phyloP scores from a whole-genome alignment of 2,329 filamentous ascomycete species.

The Juglanconis sp. region DNA sequence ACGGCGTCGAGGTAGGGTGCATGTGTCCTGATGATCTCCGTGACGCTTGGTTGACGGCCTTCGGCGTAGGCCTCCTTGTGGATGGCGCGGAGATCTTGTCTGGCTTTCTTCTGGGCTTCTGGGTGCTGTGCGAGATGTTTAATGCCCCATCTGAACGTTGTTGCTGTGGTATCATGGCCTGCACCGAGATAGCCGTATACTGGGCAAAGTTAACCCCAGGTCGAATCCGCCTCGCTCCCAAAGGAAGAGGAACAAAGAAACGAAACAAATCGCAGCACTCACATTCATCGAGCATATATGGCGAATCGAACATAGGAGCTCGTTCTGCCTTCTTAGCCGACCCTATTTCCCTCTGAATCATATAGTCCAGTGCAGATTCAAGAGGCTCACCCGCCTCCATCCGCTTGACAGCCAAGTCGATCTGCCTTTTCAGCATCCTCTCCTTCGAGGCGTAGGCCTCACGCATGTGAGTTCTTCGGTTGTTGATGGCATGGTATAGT shows the following conservation, averaged over 20 bases:
- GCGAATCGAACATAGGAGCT: conserved; percentile 27
- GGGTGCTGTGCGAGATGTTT: conserved; percentile 27
- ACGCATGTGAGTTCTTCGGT: neutral
- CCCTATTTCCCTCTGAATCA: conserved; percentile 31
- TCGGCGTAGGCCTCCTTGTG: conserved; percentile 18
- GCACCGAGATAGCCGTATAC: neutral
- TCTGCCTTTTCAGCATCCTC: neutral
- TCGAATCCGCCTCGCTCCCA: too few species aligned
- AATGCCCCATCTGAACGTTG: conserved; percentile 23
- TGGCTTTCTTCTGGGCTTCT: conserved; percentile 25
- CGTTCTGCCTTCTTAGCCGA: conserved; percentile 29
- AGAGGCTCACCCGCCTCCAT: neutral
- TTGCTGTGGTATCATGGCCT: conserved; percentile 26
- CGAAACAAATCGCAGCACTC: neutral
- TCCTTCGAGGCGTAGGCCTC: neutral
- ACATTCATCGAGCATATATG: conserved; percentile 30
- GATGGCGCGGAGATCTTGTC: conserved; percentile 9
- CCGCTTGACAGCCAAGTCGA: neutral
- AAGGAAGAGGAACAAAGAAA: neutral
- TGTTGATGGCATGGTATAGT: neutral
- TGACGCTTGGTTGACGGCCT: conserved; percentile 21
- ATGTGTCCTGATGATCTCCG: conserved; percentile 22
- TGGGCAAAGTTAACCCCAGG: neutral
- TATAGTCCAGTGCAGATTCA: conserved; percentile 27
- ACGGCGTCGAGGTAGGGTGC: conserved; percentile 31